Evolutionary conservation across 2,329 filamentous ascomycete genomes (phyloP), one percentile per base, ranked within the genome.

Genomic region (Fusarium vanettenii): DNA sequence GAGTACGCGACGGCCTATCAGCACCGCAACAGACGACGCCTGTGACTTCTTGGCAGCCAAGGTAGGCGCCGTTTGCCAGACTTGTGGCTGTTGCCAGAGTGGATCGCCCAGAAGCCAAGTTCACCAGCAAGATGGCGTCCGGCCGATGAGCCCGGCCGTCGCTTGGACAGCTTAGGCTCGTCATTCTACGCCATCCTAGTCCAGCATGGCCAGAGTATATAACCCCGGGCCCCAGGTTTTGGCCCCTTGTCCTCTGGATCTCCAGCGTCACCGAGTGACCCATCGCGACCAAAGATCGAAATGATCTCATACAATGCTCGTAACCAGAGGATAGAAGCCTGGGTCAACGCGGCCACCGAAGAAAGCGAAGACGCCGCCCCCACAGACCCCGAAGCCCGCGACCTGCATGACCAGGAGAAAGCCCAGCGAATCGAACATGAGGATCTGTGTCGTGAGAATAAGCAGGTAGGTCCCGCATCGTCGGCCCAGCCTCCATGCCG

Each of bases 381-480:
- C 22, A 69, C 66, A 39, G 78, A 79, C 56, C 76, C 75, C 27
- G 78, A 79, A 70, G 72, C 71, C 63, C 78, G 78, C 66, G 78
- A 79, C 72, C 56, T 79, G 52, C 71, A 79, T 52, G 78, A 79
- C 48, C 78, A 79, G 68, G 78, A 79, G 75, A 79, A 79, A 62
- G 78, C 78, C 62, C 78, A 79, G 43, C 75, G 76, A 57, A 79
- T 79, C 56, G 78, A 79, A 48, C 78, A 79, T 50, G 78, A 79
- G 59, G 78, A 79, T 70, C 61, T 79, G 59, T 78, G 72, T 70
- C 76, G 78, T 39, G 68, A 73, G 33, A 79, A 79, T 45, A 79
- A 79, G 48, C 78, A 79, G 78, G 78, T 79, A 75, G 62, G 76
- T 59, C 55, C 39, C 57, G 33, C 31, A 29, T 64, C 35, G 50